phyloP scores from a whole-genome alignment of 1,284 basidiomycete species.

The Irpex sp. region DNA sequence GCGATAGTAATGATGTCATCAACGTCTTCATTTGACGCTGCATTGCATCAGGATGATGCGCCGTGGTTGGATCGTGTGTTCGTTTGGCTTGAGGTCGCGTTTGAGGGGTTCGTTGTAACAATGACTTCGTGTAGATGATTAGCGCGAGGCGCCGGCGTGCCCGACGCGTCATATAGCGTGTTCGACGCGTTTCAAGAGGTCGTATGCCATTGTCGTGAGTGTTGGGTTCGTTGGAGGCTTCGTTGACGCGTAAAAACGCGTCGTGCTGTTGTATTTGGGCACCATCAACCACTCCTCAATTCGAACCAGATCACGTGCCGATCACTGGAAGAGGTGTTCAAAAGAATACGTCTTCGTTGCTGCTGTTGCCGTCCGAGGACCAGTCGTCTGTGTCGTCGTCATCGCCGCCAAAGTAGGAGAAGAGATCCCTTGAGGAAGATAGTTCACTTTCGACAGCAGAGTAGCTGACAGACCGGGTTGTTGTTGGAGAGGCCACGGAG shows the following conservation, averaged over 20 bases:
- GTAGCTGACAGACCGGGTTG: conserved; percentile 23
- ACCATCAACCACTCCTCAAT: background rate
- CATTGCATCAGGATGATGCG: too few species aligned
- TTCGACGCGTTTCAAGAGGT: background rate
- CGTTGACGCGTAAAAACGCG: conserved; percentile 12
- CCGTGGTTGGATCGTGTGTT: background rate
- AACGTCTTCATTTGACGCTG: too few species aligned
- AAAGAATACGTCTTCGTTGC: conserved; percentile 2
- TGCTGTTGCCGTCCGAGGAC: conserved; percentile 15
- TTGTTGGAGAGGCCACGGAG: conserved; percentile 10
- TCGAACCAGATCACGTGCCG: conserved; percentile 1
- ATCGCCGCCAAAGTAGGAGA: conserved; percentile 23
- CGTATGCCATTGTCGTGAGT: conserved; percentile 7
- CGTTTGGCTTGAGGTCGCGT: background rate
- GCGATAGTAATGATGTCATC: too few species aligned
- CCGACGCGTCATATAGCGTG: conserved; percentile 4
- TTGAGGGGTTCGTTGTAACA: background rate
- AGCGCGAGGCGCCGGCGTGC: background rate
- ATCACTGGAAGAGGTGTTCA: background rate
- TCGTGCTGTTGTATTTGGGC: background rate
- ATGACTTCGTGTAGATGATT: background rate
- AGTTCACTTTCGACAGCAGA: conserved; percentile 24
- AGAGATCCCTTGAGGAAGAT: conserved; percentile 14
- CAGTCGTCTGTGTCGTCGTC: conserved; percentile 25
- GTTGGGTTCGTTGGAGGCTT: background rate